Evolutionary conservation across 208 protist genomes (phyloP), one percentile per base, ranked within the genome.

Genomic region (Leptomonas seymouri): DNA sequence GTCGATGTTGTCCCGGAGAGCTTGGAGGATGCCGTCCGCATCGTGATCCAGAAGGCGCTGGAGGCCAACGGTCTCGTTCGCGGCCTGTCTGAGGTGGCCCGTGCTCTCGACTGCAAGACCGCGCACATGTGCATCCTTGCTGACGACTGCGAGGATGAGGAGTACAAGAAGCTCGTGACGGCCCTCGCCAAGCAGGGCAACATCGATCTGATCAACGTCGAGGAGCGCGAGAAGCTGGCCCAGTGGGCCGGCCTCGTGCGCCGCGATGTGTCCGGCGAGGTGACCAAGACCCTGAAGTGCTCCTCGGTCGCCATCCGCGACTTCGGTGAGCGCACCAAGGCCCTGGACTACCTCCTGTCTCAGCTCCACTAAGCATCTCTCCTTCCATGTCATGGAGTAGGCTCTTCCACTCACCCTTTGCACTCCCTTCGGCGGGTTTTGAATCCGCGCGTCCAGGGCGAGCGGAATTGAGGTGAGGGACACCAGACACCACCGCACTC

Each of bases 91-190:
- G 89, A 94, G 74, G 89, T 95, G 30, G 76, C 93, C 62, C 89
- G 88, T 67, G 85, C 88, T 23, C 85, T 97, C 27, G 87, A 97
- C 80, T 85, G 86, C 78, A 84, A 87, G 79, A 86, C 72, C 66
- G 93, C 86, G 34, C 86, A 92, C 76, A 81, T 97, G 65, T 94
- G 86, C 78, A 84, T 97, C 56, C 89, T 97, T 59, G 90, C 93
- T 48, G 90, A 96, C 25, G 90, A 96, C 81, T 96, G 90, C 82
- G 93, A 97, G 65, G 90, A 97, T 70, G 89, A 90, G 82, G 87
- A 85, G 61, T 97, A 96, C 89, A 97, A 96, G 86, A 94, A 93
- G 63, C 90, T 97, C 46, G 82, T 97, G 63, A 89, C 77, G 12
- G 89, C 87, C 49, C 89, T 97, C 36, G 77, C 85, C 61, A 86